Conservation (phyloP, 208 protist species). For the Jaenimonas drosophilae region DNA sequence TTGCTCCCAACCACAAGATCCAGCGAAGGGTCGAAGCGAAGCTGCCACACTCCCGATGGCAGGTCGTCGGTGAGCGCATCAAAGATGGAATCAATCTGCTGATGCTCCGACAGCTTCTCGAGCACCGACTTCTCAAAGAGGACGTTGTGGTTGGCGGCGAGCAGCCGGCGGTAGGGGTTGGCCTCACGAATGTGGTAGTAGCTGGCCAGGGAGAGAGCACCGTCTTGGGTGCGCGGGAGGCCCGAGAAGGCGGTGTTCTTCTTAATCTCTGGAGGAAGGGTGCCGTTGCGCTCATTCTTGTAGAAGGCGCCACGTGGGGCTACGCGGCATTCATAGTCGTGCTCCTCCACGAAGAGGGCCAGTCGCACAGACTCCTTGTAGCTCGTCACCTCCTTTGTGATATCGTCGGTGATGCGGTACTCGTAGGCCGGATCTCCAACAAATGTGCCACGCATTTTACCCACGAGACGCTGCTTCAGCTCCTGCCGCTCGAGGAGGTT, state of each 20-base stretch:
- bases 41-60: conserved; percentile 53
- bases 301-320: conserved; percentile 77
- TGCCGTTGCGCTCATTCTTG: conserved; percentile 23
- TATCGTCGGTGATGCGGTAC: conserved; percentile 47
- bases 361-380: conserved; percentile 74
- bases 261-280: conserved; percentile 22
- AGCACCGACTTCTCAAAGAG: conserved; percentile 36
- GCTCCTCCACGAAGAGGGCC: conserved; percentile 71
- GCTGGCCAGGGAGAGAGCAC: conserved; percentile 53
- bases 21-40: conserved; percentile 57
- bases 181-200: conserved; percentile 75
- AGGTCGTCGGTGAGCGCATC: conserved; percentile 67
- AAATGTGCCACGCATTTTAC: conserved; percentile 60
- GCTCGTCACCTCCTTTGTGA: conserved; percentile 15
- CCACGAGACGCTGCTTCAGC: conserved; percentile 53
- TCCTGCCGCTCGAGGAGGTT: conserved; percentile 32
- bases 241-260: conserved; percentile 45
- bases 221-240: conserved; percentile 21
- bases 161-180: conserved; percentile 58
- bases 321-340: conserved; percentile 72
- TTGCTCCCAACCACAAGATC: conserved; percentile 63
- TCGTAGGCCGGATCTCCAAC: conserved; percentile 83
- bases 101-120: conserved; percentile 49
- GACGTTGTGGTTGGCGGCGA: conserved; percentile 21
- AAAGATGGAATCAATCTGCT: conserved; percentile 54